Evolutionary conservation across 805 yeast genomes (phyloP).

Genomic region (Saccharomyces cerevisiae): DNA sequence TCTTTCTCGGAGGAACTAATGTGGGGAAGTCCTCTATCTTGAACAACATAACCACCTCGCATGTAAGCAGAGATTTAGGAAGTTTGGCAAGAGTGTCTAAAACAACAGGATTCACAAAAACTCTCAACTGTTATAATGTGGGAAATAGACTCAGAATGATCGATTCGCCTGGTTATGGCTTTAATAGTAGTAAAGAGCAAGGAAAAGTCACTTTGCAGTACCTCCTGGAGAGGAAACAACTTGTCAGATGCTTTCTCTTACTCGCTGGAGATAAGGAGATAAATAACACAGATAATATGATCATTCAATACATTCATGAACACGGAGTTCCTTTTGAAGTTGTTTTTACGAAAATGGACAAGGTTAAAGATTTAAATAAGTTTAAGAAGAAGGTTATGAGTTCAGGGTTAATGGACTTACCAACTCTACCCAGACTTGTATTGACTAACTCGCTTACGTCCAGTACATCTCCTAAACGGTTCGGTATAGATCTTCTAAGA

Average conservation of each 20-base stretch:
- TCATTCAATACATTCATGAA: constrained; percentile 42
- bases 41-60: constrained; percentile 46
- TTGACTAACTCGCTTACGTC: constrained; percentile 46
- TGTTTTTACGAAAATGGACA: constrained; percentile 71
- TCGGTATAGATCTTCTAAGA: constrained; percentile 50
- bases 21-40: constrained; percentile 80
- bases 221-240: constrained; percentile 42
- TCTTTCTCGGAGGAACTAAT: constrained; percentile 73
- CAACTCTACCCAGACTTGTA: constrained; percentile 35
- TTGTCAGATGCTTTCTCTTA: constrained; percentile 53
- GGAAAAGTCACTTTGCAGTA: constrained; percentile 64
- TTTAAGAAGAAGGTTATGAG: constrained; percentile 35
- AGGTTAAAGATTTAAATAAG: constrained; percentile 32
- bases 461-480: constrained; percentile 31
- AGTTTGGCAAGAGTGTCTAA: constrained; percentile 47
- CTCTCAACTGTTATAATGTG: constrained; percentile 64
- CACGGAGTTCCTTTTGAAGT: constrained; percentile 64
- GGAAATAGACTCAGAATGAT: constrained; percentile 57
- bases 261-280: constrained; percentile 56
- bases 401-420: constrained; percentile 34
- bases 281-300: constrained; percentile 44
- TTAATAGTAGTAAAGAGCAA: constrained; percentile 53
- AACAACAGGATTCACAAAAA: constrained; percentile 48
- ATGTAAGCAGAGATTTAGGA: constrained; percentile 23
- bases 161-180: constrained; percentile 91